Conservation (phyloP, 2,329 filamentous ascomycete genomes). For the Colletotrichum graminicola region DNA sequence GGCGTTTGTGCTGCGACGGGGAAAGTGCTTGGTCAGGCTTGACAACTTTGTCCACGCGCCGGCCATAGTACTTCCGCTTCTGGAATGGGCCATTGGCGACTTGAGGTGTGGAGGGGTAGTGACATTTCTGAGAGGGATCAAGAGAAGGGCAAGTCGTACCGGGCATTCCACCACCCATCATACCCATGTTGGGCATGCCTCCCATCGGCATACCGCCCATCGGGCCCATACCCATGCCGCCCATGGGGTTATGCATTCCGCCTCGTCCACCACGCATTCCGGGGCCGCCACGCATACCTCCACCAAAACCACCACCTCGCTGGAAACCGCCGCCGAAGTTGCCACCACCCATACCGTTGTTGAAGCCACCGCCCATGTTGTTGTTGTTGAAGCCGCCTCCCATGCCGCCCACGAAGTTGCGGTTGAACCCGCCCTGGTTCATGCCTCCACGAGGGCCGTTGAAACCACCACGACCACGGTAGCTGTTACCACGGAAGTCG, state of each 20-base stretch:
- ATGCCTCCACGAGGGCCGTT: constrained; percentile 63
- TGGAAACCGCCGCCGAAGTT: constrained; percentile 62
- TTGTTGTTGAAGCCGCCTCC: constrained; percentile 60
- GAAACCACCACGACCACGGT: constrained; percentile 64
- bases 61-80: constrained; percentile 5
- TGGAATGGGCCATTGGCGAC: not conserved
- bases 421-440: constrained; percentile 59
- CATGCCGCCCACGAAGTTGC: constrained; percentile 51
- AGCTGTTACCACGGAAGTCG: constrained; percentile 62
- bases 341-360: constrained; percentile 65
- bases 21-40: not conserved
- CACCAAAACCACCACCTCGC: constrained; percentile 59
- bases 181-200: constrained; percentile 62
- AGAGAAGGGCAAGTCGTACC: constrained; percentile 53
- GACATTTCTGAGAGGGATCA: constrained; percentile 10
- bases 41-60: constrained; percentile 16
- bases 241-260: constrained; percentile 64
- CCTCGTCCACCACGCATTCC: constrained; percentile 54
- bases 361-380: constrained; percentile 62
- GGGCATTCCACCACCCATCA: constrained; percentile 68
- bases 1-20: constrained; percentile 3
- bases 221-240: constrained; percentile 57
- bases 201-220: constrained; percentile 68
- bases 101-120: constrained; percentile 4
- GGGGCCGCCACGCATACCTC: constrained; percentile 62